Evolutionary conservation across 108 stramenopile species (phyloP).

Genomic region (Fistulifera solaris): DNA sequence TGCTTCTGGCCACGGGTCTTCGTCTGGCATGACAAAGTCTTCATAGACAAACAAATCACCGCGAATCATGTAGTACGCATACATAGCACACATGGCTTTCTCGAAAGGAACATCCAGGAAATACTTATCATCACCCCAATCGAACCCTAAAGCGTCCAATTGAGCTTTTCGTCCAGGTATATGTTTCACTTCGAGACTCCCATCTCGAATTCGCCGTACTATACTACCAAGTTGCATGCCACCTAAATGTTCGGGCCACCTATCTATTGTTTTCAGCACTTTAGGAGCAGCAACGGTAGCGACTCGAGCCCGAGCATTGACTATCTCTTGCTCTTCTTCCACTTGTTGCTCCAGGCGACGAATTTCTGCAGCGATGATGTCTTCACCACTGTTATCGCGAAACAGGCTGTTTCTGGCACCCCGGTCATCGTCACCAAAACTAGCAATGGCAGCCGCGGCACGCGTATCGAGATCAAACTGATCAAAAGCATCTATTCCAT

Average conservation of each 20-base stretch:
- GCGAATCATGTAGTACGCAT: constrained; percentile 70
- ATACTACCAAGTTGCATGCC: constrained; percentile 75
- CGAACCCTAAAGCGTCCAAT: constrained; percentile 79
- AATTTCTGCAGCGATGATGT: constrained; percentile 26
- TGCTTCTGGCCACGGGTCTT: constrained; percentile 85
- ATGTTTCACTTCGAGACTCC: constrained; percentile 84
- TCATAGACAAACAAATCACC: constrained; percentile 76
- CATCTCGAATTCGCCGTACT: constrained; percentile 63
- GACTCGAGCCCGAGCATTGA: background rate
- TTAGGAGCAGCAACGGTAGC: background rate
- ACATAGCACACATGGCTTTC: constrained; percentile 80
- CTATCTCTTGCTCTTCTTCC: constrained; percentile 7
- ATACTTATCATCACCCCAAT: constrained; percentile 78
- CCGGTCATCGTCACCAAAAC: constrained; percentile 17
- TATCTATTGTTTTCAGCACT: constrained; percentile 16
- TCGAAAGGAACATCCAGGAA: constrained; percentile 87
- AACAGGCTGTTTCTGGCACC: constrained; percentile 1
- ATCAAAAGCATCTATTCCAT: constrained; percentile 25
- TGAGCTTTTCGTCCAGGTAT: constrained; percentile 64
- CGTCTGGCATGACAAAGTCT: constrained; percentile 84
- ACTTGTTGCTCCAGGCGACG: constrained; percentile 20
- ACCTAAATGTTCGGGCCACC: constrained; percentile 77
- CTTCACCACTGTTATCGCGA: constrained; percentile 17
- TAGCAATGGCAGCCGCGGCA: constrained; percentile 14
- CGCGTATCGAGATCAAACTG: constrained; percentile 12